A percentile compares a stretch with the other conserved stretches of the same genome.
Conservation (phyloP, 2,329 filamentous ascomycete species). For the Diaporthe destruens region DNA sequence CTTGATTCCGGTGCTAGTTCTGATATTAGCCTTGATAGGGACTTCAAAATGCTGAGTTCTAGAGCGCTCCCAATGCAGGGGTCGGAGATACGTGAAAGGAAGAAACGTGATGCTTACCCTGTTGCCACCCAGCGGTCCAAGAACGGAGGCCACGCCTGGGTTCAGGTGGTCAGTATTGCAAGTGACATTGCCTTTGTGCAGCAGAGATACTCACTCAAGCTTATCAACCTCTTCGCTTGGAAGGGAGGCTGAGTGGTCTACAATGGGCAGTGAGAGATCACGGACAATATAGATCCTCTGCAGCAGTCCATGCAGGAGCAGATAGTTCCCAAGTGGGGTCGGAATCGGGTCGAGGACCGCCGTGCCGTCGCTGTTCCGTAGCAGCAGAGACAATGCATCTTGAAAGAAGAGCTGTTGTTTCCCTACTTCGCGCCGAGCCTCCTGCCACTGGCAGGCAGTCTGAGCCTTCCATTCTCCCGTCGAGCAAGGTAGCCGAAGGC, state of each 20-base stretch:
- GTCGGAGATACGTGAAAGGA: too few relatives aligned
- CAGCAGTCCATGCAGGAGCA: slow-evolving; percentile 53
- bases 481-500: slow-evolving; percentile 51
- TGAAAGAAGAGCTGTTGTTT: slow-evolving; percentile 54
- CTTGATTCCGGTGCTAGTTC: slow-evolving; percentile 51
- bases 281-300: slow-evolving; percentile 55
- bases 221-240: slow-evolving; percentile 20
- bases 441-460: slow-evolving; percentile 49
- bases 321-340: slow-evolving; percentile 54
- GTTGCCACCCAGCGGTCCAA: slow-evolving; percentile 56
- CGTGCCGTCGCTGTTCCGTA: slow-evolving; percentile 48
- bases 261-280: slow-evolving; percentile 52
- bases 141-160: slow-evolving; percentile 51
- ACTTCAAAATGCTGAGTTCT: too few relatives aligned
- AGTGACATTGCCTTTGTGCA: neutral
- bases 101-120: slow-evolving; percentile 36
- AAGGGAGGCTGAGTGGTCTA: slow-evolving; percentile 11
- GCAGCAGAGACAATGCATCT: slow-evolving; percentile 51
- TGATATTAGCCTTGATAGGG: too few relatives aligned
- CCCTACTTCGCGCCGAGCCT: slow-evolving; percentile 46
- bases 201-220: neutral
- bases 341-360: slow-evolving; percentile 52
- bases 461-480: slow-evolving; percentile 54
- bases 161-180: slow-evolving; percentile 52
- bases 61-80: too few relatives aligned